phyloP scores from a whole-genome alignment of 345 rosid species.

The Euphorbia lathyris region DNA sequence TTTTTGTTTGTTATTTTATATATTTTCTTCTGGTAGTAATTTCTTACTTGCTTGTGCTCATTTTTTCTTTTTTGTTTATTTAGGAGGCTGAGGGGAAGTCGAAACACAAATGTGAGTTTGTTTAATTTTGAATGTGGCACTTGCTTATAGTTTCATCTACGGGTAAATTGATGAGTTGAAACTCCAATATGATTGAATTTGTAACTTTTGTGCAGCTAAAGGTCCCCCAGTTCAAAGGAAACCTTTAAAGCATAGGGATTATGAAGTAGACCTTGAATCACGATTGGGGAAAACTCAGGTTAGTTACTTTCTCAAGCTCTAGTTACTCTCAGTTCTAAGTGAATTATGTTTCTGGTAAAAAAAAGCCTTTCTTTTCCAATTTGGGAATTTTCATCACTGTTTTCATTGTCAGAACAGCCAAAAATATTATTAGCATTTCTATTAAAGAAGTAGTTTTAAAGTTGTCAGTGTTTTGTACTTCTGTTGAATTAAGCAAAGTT shows the following conservation, averaged over 20 bases:
- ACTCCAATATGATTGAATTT: background rate
- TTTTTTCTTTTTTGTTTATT: conserved; percentile 6
- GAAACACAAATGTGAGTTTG: conserved; percentile 66
- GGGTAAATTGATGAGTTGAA: background rate
- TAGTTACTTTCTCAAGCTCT: background rate
- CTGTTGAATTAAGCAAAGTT: background rate
- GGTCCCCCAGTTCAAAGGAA: conserved; percentile 92
- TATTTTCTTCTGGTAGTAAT: background rate
- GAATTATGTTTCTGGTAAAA: background rate
- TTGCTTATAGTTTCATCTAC: background rate
- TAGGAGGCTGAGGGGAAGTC: conserved; percentile 64
- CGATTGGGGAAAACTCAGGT: conserved; percentile 97
- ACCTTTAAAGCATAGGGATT: conserved; percentile 96
- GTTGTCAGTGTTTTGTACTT: background rate
- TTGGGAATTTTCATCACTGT: background rate
- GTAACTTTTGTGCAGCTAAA: conserved; percentile 47
- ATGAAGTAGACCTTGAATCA: conserved; percentile 92
- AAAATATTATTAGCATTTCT: background rate
- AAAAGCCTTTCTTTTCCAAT: background rate
- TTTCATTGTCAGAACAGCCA: background rate
- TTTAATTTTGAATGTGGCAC: background rate
- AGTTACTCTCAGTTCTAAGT: background rate
- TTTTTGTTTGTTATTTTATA: background rate
- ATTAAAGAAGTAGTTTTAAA: background rate
- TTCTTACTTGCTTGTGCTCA: background rate